Percentiles rank a stretch among this genome's conserved stretches.
phyloP scores from a whole-genome alignment of 306 rosid genomes.

The Vachellia pachyceras region DNA sequence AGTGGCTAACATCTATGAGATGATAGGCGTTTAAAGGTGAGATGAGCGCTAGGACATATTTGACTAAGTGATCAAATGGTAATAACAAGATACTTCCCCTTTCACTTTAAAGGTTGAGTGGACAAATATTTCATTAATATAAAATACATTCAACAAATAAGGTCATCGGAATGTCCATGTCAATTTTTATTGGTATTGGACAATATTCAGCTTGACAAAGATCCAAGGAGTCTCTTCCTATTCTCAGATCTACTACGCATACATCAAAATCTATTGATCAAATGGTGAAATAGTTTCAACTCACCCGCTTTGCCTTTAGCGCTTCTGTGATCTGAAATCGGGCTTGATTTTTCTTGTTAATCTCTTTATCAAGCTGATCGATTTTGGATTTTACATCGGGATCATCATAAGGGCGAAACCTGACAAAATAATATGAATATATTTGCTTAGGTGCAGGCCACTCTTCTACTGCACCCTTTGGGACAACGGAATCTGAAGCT shows the following conservation, averaged over 20 bases:
- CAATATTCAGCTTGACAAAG: constrained; percentile 1
- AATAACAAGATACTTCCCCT: neutral
- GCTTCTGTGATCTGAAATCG: constrained; percentile 67
- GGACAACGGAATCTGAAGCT: constrained; percentile 52
- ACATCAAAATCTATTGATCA: neutral
- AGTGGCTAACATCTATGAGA: neutral
- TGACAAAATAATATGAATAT: constrained; percentile 65
- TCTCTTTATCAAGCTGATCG: constrained; percentile 68
- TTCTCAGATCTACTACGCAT: constrained; percentile 13
- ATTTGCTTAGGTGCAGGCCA: constrained; percentile 88
- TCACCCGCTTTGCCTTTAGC: constrained; percentile 78
- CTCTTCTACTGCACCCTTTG: constrained; percentile 72
- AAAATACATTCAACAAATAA: neutral
- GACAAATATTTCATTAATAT: neutral
- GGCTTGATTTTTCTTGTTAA: constrained; percentile 63
- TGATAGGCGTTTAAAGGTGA: neutral
- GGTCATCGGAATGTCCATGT: neutral
- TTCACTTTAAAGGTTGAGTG: neutral
- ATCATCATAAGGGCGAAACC: constrained; percentile 70
- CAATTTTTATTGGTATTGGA: neutral
- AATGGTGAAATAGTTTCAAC: constrained; percentile 36
- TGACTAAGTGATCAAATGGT: too few species aligned
- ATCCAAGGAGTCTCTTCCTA: neutral
- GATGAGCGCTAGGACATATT: neutral
- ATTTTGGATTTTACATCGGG: constrained; percentile 68